Base-by-base conservation (phyloP, 371 early-diverging fungal genomes). In the Sporodiniella umbellata region DNA sequence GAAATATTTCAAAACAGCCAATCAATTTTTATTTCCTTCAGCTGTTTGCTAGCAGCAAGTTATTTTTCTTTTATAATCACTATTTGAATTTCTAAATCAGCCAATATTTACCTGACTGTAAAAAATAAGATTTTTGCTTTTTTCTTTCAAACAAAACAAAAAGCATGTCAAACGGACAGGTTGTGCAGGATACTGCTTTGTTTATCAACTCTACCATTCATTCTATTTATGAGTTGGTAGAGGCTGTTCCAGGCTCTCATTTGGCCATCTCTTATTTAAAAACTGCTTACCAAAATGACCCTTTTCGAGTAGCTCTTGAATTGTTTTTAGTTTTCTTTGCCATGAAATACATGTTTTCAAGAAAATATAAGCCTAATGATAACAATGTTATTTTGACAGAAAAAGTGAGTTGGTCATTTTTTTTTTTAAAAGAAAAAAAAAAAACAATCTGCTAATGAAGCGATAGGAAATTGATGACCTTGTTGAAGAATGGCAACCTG, bases 261-360 rank as follows among this genome's bases (percentile, higher is more conserved):
- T 80, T 92, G 45, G 81, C 84, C 12, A 70, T 87, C 53, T 71
- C 80, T 57, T 98, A 98, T 70, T 75, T 96, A 56, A 86, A 88
- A 64, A 90, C 84, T 60, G 92, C 93, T 33, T 92, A 98, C 80
- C 95, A 96, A 75, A 83, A 98, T 71, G 99, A 98, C 68, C 99
- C 97, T 3, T 86, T 92, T 68, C 88, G 96, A 51, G 86, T 92
- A 26, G 72, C 89, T 37, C 80, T 98, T 19, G 99, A 97, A 59
- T 68, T 89, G 7, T 78, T 88, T 33, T 67, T 98, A 35, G 84
- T 96, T 28, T 77, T 90, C 49, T 96, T 93, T 62, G 91, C 94
- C 51, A 71, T 94, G 58, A 86, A 90, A 76, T 96, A 96, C 70
- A 80, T 95, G 68, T 71, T 92, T 39, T 78, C 85, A 40, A 89